Percentiles rank a stretch among this genome's conserved stretches.
These are phyloP conservation scores for Paraglomus brasilianum DNA, from an alignment of 192 early-diverging fungal species.

Conservation along the genomic window DNA sequence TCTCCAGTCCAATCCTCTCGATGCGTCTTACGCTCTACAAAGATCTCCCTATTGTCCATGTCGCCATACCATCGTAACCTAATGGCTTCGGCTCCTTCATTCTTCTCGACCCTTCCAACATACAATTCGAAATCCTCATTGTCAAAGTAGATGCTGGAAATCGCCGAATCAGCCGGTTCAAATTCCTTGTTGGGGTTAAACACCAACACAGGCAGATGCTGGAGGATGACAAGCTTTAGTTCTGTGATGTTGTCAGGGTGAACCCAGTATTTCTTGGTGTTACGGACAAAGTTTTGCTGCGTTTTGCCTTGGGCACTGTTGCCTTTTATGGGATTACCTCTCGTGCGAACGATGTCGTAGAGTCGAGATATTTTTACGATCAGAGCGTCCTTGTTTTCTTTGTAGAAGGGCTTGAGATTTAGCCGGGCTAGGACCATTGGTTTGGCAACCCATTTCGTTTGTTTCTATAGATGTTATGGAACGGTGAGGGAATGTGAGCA, in stretches of 20 bases:
- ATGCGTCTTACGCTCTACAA: slow-evolving; percentile 98
- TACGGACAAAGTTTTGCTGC: slow-evolving; percentile 81
- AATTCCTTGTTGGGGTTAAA: slow-evolving; percentile 81
- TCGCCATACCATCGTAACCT: slow-evolving; percentile 97
- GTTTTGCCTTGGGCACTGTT: slow-evolving; percentile 53
- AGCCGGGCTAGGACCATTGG: slow-evolving; percentile 78
- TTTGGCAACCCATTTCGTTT: slow-evolving; percentile 82
- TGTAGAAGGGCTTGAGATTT: slow-evolving; percentile 82
- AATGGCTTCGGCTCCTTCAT: slow-evolving; percentile 91
- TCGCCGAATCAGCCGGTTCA: slow-evolving; percentile 79
- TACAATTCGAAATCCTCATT: slow-evolving; percentile 95
- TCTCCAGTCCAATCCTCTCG: slow-evolving; percentile 98
- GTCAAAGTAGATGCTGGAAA: slow-evolving; percentile 96
- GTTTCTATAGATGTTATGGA: slow-evolving; percentile 59
- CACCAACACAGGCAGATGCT: slow-evolving; percentile 91
- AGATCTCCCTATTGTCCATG: slow-evolving; percentile 82
- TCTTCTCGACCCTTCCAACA: slow-evolving; percentile 86
- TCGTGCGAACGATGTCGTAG: slow-evolving; percentile 77
- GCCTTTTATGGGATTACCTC: slow-evolving; percentile 64
- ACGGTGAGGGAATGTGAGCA: not conserved
- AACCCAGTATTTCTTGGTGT: slow-evolving; percentile 99
- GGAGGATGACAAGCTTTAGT: slow-evolving; percentile 90
- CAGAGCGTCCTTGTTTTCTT: slow-evolving; percentile 85
- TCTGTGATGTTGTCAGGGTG: slow-evolving; percentile 97
- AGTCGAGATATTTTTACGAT: slow-evolving; percentile 84